phyloP scores from a whole-genome alignment of 768 basidiomycete species.

The Tremella mesenterica region DNA sequence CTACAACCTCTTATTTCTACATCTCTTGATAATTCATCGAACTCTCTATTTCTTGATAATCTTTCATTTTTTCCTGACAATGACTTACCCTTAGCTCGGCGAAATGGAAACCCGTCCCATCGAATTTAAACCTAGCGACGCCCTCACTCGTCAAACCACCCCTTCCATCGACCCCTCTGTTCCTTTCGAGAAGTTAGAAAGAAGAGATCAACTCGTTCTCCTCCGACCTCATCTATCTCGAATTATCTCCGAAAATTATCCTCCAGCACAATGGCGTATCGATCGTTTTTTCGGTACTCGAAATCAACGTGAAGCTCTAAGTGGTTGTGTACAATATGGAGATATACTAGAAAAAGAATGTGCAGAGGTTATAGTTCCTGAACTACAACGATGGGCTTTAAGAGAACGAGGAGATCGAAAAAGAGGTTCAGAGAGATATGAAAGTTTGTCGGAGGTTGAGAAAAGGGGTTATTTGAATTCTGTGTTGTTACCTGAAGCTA shows the following conservation, averaged over 20 bases:
- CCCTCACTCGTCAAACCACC: too few species aligned
- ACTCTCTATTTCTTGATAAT: too few species aligned
- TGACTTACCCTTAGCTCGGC: too few species aligned
- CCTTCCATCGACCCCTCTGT: too few species aligned
- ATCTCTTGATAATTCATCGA: too few species aligned
- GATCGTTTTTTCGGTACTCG: conserved; percentile 18
- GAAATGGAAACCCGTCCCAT: too few species aligned
- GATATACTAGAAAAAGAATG: conserved; percentile 21
- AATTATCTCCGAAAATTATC: conserved; percentile 24
- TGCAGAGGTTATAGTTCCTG: conserved; percentile 22
- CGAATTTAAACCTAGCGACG: too few species aligned
- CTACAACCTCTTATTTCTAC: too few species aligned
- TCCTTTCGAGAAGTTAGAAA: conserved; percentile 6
- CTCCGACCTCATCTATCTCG: conserved; percentile 23
- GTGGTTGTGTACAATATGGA: conserved; percentile 5
- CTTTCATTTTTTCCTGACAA: too few species aligned
- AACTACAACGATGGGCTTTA: conserved; percentile 30
- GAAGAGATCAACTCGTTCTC: conserved; percentile 11
- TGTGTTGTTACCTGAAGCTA: conserved; percentile 22
- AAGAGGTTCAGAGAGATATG: conserved; percentile 23
- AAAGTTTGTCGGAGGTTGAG: conserved; percentile 4
- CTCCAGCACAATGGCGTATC: conserved; percentile 20
- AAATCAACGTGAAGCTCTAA: neutral
- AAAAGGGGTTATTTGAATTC: conserved; percentile 9
- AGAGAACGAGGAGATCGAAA: conserved; percentile 10